These are phyloP conservation scores for Pseudozyma flocculosa DNA, from an alignment of 1,284 basidiomycete genomes.

Conservation along the genomic window DNA sequence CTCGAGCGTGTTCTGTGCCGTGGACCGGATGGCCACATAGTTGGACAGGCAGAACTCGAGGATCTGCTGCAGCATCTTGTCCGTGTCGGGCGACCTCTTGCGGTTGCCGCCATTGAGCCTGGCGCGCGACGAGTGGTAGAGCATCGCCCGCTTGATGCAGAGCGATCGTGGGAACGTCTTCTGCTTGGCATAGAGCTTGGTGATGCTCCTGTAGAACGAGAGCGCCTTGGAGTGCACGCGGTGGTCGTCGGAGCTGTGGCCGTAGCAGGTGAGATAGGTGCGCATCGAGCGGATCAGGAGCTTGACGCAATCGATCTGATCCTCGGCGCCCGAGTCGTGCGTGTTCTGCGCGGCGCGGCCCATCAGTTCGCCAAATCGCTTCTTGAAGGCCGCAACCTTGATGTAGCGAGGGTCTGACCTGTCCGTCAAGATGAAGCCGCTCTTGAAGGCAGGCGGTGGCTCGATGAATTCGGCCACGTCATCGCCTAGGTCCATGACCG, in stretches of 20 bases:
- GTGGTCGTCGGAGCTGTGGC: constrained; percentile 56
- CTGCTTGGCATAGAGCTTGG: constrained; percentile 70
- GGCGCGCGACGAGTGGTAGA: constrained; percentile 64
- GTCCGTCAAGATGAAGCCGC: constrained; percentile 75
- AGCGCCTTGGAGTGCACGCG: constrained; percentile 42
- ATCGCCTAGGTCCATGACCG: constrained; percentile 66
- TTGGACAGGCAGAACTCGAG: constrained; percentile 72
- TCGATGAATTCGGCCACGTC: constrained; percentile 69
- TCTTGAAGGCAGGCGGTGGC: constrained; percentile 58
- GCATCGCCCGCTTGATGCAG: constrained; percentile 75
- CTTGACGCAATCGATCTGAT: constrained; percentile 85
- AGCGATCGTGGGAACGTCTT: constrained; percentile 73
- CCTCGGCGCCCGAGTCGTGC: constrained; percentile 68
- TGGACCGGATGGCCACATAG: constrained; percentile 61
- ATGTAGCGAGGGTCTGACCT: constrained; percentile 75
- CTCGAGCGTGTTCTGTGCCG: constrained; percentile 73
- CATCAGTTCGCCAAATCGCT: constrained; percentile 71
- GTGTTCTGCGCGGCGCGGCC: constrained; percentile 68
- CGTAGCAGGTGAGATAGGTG: constrained; percentile 49
- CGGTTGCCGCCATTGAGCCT: constrained; percentile 81
- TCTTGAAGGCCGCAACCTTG: constrained; percentile 66
- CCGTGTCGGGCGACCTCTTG: constrained; percentile 75
- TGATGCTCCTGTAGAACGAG: constrained; percentile 48
- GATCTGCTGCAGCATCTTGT: constrained; percentile 74
- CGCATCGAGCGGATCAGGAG: constrained; percentile 59